A percentile compares a stretch with the other conserved stretches of the same genome.
phyloP scores from a whole-genome alignment of 306 rosid species.

The Vigna hirtella region DNA sequence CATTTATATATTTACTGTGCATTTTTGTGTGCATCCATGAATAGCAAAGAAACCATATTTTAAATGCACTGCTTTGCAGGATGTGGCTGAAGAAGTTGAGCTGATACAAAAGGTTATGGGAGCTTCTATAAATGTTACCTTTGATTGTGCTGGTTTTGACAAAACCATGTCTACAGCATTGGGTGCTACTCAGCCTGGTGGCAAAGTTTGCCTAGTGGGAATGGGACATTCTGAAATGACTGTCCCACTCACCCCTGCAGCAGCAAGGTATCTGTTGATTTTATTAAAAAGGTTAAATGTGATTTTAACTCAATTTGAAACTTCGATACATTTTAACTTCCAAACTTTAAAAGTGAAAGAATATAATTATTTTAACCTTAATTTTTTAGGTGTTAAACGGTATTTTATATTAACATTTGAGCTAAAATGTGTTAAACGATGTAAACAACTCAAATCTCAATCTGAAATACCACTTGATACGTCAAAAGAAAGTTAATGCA shows the following conservation, averaged over 20 bases:
- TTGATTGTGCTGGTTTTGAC: constrained; percentile 88
- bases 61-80: constrained; percentile 52
- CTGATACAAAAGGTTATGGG: constrained; percentile 69
- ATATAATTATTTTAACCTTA: no score
- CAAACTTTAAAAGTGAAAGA: no score
- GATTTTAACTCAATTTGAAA: no score
- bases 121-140: constrained; percentile 63
- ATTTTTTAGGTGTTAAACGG: no score
- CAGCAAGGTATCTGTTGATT: constrained; percentile 63
- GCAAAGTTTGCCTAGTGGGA: constrained; percentile 91
- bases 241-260: constrained; percentile 80
- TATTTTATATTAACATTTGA: no score
- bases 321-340: no score
- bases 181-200: constrained; percentile 77
- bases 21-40: constrained; percentile 5
- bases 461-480: no score
- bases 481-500: no score
- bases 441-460: no score
- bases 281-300: neutral
- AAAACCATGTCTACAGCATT: constrained; percentile 90
- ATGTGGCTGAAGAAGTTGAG: constrained; percentile 67
- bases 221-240: constrained; percentile 87
- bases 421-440: no score
- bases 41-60: constrained; percentile 18
- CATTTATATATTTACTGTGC: constrained; percentile 4